Evolutionary conservation across 2,329 filamentous ascomycete species (phyloP).

Genomic region (Trichoderma arundinaceum): DNA sequence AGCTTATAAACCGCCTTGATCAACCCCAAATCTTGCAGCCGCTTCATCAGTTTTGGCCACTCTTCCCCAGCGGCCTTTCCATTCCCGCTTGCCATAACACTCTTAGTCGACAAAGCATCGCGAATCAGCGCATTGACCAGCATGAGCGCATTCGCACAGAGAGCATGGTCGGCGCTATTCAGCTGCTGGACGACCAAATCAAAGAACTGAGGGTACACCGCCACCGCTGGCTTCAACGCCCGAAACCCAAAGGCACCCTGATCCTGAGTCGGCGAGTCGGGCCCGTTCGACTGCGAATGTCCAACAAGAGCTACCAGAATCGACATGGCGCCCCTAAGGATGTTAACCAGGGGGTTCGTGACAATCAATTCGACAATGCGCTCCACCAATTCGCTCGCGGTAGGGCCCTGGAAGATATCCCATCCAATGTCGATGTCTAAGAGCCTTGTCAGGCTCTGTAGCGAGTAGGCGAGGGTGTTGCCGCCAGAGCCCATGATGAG

Average conservation of each 20-base stretch:
- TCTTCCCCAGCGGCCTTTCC: slow-evolving; percentile 61
- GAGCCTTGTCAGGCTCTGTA: slow-evolving; percentile 85
- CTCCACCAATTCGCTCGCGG: slow-evolving; percentile 70
- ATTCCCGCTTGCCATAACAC: slow-evolving; percentile 49
- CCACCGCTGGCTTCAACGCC: slow-evolving; percentile 88
- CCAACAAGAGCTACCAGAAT: slow-evolving; percentile 93
- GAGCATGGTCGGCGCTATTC: slow-evolving; percentile 89
- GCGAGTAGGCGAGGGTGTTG: slow-evolving; percentile 93
- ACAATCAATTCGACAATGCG: slow-evolving; percentile 90
- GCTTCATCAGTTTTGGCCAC: slow-evolving; percentile 95
- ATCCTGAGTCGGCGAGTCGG: slow-evolving; percentile 44
- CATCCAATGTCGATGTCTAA: slow-evolving; percentile 98
- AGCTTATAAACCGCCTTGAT: slow-evolving; percentile 90
- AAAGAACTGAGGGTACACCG: slow-evolving; percentile 90
- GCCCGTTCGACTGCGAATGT: slow-evolving; percentile 69
- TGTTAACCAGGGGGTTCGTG: slow-evolving; percentile 94
- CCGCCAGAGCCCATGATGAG: slow-evolving; percentile 85
- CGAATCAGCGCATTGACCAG: slow-evolving; percentile 94
- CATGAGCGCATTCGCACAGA: slow-evolving; percentile 94
- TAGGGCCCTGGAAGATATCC: slow-evolving; percentile 76
- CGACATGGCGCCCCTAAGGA: slow-evolving; percentile 94
- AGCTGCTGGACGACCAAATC: slow-evolving; percentile 91
- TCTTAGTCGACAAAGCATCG: slow-evolving; percentile 81
- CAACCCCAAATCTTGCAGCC: slow-evolving; percentile 87
- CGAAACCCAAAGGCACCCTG: slow-evolving; percentile 82